A percentile compares a stretch with the other conserved stretches of the same genome.
phyloP scores from a whole-genome alignment of 2,329 filamentous ascomycete species.

The Clonostachys chloroleuca region DNA sequence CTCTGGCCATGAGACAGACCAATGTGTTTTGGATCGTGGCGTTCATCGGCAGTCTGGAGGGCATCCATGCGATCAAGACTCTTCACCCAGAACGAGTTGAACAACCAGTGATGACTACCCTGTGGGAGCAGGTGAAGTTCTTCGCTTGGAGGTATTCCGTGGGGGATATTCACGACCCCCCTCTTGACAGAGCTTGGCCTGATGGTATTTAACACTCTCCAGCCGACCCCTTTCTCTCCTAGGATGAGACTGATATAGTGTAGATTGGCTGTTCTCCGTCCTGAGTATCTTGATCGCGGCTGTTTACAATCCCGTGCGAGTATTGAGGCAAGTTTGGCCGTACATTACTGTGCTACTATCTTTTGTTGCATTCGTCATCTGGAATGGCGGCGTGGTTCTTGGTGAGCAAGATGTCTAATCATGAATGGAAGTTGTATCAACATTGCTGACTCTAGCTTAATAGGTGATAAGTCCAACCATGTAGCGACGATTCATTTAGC shows the following conservation, averaged over 20 bases:
- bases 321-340: constrained; percentile 49
- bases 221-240: neutral
- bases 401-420: constrained; percentile 42
- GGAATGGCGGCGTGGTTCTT: constrained; percentile 90
- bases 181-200: constrained; percentile 38
- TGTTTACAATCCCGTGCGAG: constrained; percentile 36
- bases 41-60: constrained; percentile 63
- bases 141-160: constrained; percentile 37
- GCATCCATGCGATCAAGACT: constrained; percentile 43
- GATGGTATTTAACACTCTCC: constrained; percentile 36
- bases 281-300: constrained; percentile 61
- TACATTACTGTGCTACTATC: constrained; percentile 57
- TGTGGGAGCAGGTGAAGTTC: constrained; percentile 26
- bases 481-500: constrained; percentile 82
- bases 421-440: neutral
- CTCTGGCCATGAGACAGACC: constrained; percentile 82
- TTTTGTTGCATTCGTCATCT: constrained; percentile 73
- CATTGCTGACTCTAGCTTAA: constrained; percentile 12
- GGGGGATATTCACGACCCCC: constrained; percentile 52
- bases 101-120: constrained; percentile 20
- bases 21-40: constrained; percentile 95
- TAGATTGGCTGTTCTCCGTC: constrained; percentile 51
- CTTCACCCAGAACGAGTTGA: constrained; percentile 24
- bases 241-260: neutral
- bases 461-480: constrained; percentile 92